phyloP scores from a whole-genome alignment of 371 early-diverging fungal genomes.

The Mucor velutinosus region DNA sequence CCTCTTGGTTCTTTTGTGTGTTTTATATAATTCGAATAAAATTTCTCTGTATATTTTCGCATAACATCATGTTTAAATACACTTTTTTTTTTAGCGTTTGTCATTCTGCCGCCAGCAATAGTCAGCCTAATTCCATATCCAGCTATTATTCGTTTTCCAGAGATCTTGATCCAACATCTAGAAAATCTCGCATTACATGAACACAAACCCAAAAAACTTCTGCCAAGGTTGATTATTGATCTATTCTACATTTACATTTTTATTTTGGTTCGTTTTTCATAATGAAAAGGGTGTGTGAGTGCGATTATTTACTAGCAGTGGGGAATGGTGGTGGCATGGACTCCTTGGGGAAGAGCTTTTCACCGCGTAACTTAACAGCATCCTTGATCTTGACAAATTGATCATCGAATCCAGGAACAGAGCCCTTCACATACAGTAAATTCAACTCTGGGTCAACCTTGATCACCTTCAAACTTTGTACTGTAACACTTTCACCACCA shows the following conservation, averaged over 20 bases:
- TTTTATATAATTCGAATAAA: no score
- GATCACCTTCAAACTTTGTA: conserved; percentile 81
- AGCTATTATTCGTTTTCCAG: no score
- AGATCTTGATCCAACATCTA: no score
- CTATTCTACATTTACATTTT: conserved; percentile 15
- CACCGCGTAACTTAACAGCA: conserved; percentile 78
- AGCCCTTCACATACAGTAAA: conserved; percentile 89
- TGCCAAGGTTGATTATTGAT: not conserved
- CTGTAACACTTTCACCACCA: conserved; percentile 86
- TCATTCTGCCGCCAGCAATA: no score
- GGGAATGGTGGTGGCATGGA: conserved; percentile 76
- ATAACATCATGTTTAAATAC: no score
- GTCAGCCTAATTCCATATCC: no score
- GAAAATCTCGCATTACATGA: no score
- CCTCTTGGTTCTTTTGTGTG: no score
- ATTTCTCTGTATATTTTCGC: no score
- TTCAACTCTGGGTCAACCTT: conserved; percentile 89
- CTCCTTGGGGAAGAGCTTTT: conserved; percentile 70
- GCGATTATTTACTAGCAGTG: conserved; percentile 55
- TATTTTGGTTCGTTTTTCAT: conserved; percentile 3
- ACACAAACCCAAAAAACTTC: not conserved
- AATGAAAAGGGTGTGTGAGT: not conserved
- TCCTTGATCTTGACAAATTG: conserved; percentile 85
- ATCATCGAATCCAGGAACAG: conserved; percentile 89
- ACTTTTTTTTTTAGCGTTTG: no score